Conservation (phyloP, 345 rosid genomes). For the Linum tenue region DNA sequence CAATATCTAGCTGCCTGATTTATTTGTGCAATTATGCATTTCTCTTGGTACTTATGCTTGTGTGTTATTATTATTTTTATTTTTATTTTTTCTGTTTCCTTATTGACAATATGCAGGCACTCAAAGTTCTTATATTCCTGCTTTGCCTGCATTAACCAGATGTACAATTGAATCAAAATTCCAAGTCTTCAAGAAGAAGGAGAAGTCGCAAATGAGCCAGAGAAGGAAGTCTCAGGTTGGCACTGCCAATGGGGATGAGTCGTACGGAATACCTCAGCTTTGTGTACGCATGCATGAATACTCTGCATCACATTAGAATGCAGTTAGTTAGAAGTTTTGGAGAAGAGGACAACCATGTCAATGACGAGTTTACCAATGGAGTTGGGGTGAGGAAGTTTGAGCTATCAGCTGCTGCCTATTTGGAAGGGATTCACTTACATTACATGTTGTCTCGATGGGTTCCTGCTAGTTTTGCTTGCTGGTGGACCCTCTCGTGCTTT, state of each 20-base stretch:
- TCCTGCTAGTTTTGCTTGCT: constrained; percentile 9
- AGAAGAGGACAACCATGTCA: constrained; percentile 4
- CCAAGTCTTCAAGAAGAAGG: constrained; percentile 63
- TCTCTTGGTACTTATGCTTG: background rate
- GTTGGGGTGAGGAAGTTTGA: background rate
- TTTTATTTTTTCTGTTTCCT: background rate
- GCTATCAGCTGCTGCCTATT: constrained; percentile 2
- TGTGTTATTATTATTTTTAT: no score
- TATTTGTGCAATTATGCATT: background rate
- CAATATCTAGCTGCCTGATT: background rate
- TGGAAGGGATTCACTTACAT: constrained; percentile 5
- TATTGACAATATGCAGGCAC: constrained; percentile 22
- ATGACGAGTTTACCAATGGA: background rate
- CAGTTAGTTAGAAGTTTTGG: constrained; percentile 12
- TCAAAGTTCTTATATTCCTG: constrained; percentile 1
- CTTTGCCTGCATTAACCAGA: constrained; percentile 76
- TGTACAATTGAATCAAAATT: constrained; percentile 62
- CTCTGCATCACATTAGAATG: constrained; percentile 1
- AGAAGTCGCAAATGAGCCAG: constrained; percentile 40
- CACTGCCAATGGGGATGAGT: constrained; percentile 31
- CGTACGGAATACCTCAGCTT: constrained; percentile 32
- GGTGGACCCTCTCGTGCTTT: constrained; percentile 8
- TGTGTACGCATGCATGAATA: constrained; percentile 1
- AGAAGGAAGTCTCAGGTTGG: constrained; percentile 57
- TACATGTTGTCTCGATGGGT: background rate